Percentiles rank a stretch among this genome's conserved stretches.
These are phyloP conservation scores for Boletus pseudopeckii DNA, from an alignment of 768 basidiomycete genomes.

Conservation along the genomic window DNA sequence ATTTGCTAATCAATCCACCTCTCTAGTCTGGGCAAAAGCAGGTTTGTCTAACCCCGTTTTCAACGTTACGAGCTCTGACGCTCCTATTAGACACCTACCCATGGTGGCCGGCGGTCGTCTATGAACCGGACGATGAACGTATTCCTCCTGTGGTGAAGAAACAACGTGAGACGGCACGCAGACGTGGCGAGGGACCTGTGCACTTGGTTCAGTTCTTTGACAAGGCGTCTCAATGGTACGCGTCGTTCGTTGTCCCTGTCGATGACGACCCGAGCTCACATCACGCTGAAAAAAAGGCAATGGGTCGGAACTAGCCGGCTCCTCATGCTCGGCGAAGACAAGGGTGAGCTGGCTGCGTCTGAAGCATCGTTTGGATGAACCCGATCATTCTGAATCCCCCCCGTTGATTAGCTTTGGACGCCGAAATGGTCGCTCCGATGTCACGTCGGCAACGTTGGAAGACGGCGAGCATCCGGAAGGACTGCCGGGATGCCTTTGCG, in stretches of 20 bases:
- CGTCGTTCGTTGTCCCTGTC: not conserved
- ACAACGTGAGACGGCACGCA: constrained; percentile 28
- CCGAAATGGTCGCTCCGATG: constrained; percentile 51
- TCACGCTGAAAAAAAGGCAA: constrained; percentile 45
- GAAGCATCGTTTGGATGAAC: not conserved
- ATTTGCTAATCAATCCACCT: not conserved
- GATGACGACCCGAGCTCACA: not conserved
- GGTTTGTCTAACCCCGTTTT: constrained; percentile 36
- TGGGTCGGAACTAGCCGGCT: constrained; percentile 56
- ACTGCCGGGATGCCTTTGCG: constrained; percentile 63
- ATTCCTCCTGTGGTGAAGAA: constrained; percentile 46
- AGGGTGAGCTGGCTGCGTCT: constrained; percentile 45
- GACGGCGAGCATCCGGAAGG: constrained; percentile 42
- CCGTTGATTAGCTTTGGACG: constrained; percentile 53
- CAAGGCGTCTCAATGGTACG: constrained; percentile 59
- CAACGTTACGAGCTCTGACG: not conserved
- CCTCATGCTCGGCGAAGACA: constrained; percentile 64
- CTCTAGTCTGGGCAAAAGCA: constrained; percentile 80
- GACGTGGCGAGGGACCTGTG: constrained; percentile 40
- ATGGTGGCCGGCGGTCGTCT: constrained; percentile 86
- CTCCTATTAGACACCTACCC: constrained; percentile 64
- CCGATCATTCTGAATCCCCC: not conserved
- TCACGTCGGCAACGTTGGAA: constrained; percentile 63
- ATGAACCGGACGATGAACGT: constrained; percentile 52
- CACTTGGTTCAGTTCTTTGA: constrained; percentile 84